Conservation (phyloP, 2,329 filamentous ascomycete genomes). For the Alternaria angustiovoidea region DNA sequence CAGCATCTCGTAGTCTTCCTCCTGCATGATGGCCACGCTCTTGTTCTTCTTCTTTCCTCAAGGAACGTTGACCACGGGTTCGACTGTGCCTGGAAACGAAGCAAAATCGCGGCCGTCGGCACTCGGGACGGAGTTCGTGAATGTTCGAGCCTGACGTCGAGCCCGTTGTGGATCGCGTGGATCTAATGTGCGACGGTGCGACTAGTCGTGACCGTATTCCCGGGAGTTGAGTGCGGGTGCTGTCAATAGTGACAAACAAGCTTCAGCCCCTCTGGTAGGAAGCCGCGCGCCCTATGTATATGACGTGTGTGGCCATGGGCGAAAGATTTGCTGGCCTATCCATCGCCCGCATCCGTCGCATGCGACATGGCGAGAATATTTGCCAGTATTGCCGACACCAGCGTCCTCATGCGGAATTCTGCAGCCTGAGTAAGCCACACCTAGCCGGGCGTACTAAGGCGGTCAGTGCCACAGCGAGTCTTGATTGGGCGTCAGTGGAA, state of each 20-base stretch:
- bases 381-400: neutral
- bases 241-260: neutral
- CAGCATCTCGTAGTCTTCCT: constrained; percentile 41
- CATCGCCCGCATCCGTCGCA: neutral
- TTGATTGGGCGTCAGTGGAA: neutral
- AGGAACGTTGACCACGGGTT: neutral
- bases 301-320: neutral
- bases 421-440: constrained; percentile 14
- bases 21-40: constrained; percentile 34
- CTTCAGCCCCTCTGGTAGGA: neutral
- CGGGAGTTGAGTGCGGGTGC: constrained; percentile 5
- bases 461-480: neutral
- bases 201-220: constrained; percentile 9
- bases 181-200: constrained; percentile 10
- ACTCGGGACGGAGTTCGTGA: neutral
- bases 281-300: neutral
- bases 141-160: constrained; percentile 16
- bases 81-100: neutral
- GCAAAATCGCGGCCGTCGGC: constrained; percentile 2
- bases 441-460: constrained; percentile 6
- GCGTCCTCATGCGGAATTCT: neutral
- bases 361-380: constrained; percentile 1
- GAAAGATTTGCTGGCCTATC: neutral
- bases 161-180: constrained; percentile 14
- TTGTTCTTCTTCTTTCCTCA: neutral